Percentiles rank a stretch among this genome's conserved stretches.
Evolutionary conservation across 2,329 filamentous ascomycete species (phyloP).

Genomic region (Alternaria arbusti): DNA sequence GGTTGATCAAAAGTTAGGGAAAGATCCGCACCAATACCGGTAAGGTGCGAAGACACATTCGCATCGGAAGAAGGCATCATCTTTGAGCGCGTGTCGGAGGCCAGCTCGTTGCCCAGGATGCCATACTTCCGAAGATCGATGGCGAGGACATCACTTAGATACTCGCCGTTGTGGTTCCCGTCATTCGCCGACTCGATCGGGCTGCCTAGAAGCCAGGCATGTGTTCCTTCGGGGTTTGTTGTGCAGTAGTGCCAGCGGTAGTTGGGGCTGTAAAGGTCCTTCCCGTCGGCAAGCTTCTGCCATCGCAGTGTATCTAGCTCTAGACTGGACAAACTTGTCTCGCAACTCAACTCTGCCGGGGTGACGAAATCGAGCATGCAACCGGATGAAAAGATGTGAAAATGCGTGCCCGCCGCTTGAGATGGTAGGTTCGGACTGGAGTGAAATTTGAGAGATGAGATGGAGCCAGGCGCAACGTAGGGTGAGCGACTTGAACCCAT

Average conservation of each 20-base stretch:
- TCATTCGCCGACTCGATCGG: constrained; percentile 73
- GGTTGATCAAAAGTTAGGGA: constrained; percentile 85
- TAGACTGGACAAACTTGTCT: constrained; percentile 88
- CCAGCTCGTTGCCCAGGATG: constrained; percentile 79
- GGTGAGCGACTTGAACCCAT: constrained; percentile 54
- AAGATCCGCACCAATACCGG: constrained; percentile 81
- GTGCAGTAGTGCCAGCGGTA: constrained; percentile 99
- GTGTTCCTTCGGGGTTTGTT: constrained; percentile 92
- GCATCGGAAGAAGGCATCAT: constrained; percentile 58
- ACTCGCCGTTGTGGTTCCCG: constrained; percentile 80
- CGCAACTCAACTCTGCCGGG: constrained; percentile 85
- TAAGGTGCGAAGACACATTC: constrained; percentile 59
- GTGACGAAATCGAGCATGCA: constrained; percentile 94
- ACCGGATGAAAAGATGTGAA: constrained; percentile 92
- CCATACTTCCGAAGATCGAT: constrained; percentile 93
- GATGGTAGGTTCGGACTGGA: constrained; percentile 85
- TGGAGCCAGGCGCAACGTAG: constrained; percentile 75
- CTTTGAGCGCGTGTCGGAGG: constrained; percentile 51
- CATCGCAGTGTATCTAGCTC: constrained; percentile 87
- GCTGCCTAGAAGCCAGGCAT: constrained; percentile 95
- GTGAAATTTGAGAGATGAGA: constrained; percentile 88
- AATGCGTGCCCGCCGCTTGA: constrained; percentile 90
- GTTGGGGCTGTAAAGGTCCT: constrained; percentile 88
- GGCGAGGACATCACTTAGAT: constrained; percentile 91
- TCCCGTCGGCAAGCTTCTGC: constrained; percentile 93